Percentiles rank a stretch among this genome's conserved stretches.
These are phyloP conservation scores for Cercospora nicotianae DNA, from an alignment of 2,329 filamentous ascomycete genomes.

Conservation along the genomic window DNA sequence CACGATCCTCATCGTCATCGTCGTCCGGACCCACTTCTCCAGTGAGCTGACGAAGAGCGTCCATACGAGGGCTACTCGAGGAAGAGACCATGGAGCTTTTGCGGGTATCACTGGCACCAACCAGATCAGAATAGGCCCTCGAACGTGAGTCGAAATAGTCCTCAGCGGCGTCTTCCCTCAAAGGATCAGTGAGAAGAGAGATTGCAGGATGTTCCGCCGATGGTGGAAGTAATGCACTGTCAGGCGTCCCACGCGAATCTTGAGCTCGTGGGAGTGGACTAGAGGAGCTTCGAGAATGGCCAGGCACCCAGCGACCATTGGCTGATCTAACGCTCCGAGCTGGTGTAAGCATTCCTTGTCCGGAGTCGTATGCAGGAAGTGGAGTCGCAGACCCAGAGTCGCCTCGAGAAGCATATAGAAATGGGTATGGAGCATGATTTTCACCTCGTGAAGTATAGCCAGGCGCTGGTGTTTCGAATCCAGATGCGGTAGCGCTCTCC, in stretches of 20 bases:
- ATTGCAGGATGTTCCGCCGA: conserved; percentile 1
- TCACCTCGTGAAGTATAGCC: conserved; percentile 22
- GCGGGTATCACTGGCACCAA: neutral
- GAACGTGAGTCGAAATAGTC: neutral
- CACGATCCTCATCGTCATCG: conserved; percentile 11
- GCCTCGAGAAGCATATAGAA: neutral
- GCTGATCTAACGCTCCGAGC: conserved; percentile 5
- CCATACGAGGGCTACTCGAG: conserved; percentile 4
- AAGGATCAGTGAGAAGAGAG: neutral
- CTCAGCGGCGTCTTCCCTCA: neutral
- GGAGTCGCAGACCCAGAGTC: conserved; percentile 22
- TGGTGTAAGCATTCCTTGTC: neutral
- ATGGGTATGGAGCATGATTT: neutral
- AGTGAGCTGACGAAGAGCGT: conserved; percentile 19
- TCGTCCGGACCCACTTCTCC: conserved; percentile 3
- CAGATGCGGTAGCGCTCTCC: conserved; percentile 9
- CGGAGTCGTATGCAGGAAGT: conserved; percentile 22
- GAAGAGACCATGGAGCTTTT: neutral
- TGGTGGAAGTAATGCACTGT: neutral
- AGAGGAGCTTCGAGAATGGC: conserved; percentile 13
- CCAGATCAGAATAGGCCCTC: neutral
- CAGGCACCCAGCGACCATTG: conserved; percentile 7
- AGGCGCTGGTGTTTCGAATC: conserved; percentile 24
- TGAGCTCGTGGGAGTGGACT: conserved; percentile 4
- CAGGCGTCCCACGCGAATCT: neutral